Conservation (phyloP, 805 yeast genomes). For the Wickerhamiella siamensis region DNA sequence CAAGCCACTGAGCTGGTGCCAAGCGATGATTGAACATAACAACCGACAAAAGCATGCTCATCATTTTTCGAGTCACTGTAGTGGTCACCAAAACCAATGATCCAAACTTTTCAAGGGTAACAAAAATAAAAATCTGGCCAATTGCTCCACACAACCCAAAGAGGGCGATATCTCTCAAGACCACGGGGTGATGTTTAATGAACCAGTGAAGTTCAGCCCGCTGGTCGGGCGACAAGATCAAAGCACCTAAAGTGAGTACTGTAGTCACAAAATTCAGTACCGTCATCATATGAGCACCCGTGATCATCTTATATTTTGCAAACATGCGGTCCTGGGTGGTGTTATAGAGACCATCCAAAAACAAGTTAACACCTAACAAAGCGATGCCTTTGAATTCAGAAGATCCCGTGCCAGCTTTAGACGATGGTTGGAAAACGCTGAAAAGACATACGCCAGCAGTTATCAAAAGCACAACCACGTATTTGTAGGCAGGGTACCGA, state of each 20-base stretch:
- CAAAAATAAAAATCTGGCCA: slow-evolving; percentile 89
- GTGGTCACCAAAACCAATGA: slow-evolving; percentile 78
- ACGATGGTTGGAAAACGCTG: slow-evolving; percentile 33
- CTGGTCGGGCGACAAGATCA: slow-evolving; percentile 42
- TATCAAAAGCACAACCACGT: slow-evolving; percentile 60
- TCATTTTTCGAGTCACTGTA: slow-evolving; percentile 92
- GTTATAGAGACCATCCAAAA: slow-evolving; percentile 84
- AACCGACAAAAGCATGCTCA: slow-evolving; percentile 85
- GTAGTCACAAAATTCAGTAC: slow-evolving; percentile 40
- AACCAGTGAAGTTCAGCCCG: slow-evolving; percentile 36
- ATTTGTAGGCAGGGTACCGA: slow-evolving; percentile 60
- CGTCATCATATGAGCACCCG: slow-evolving; percentile 84
- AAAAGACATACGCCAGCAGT: slow-evolving; percentile 74
- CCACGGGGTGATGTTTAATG: slow-evolving; percentile 36
- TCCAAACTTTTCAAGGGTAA: slow-evolving; percentile 71
- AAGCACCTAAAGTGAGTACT: slow-evolving; percentile 25
- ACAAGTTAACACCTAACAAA: slow-evolving; percentile 44
- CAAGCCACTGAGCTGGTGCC: slow-evolving; percentile 54
- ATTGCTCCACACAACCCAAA: slow-evolving; percentile 74
- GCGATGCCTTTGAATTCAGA: slow-evolving; percentile 42
- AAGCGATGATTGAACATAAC: slow-evolving; percentile 71
- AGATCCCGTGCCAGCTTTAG: slow-evolving; percentile 15
- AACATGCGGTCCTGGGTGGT: slow-evolving; percentile 85
- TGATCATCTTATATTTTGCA: slow-evolving; percentile 32
- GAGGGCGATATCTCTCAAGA: slow-evolving; percentile 41